Conservation (phyloP, 2,329 filamentous ascomycete species). For the Orbilia brochopaga region DNA sequence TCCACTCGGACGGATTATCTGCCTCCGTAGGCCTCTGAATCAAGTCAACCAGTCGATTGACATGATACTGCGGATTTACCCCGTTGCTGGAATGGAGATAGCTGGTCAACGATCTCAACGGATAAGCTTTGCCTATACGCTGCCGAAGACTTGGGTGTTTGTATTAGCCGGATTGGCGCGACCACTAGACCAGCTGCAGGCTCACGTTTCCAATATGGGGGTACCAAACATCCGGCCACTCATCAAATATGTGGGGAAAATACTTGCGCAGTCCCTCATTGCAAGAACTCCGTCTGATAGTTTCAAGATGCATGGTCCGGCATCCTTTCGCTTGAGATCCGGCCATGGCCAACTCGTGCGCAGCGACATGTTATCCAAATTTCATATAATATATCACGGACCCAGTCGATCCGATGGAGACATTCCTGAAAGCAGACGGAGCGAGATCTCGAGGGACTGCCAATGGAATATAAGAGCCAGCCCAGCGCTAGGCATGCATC, state of each 20-base stretch:
- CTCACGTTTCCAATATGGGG: slow-evolving; percentile 35
- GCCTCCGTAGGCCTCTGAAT: no score
- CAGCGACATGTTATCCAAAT: slow-evolving; percentile 2
- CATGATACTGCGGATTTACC: no score
- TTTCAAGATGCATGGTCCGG: slow-evolving; percentile 22
- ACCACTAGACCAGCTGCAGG: slow-evolving; percentile 30
- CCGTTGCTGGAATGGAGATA: neutral
- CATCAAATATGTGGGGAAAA: slow-evolving; percentile 16
- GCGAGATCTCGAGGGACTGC: slow-evolving; percentile 22
- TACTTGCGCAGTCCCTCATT: neutral
- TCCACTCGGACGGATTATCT: slow-evolving; percentile 41
- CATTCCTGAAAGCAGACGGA: neutral
- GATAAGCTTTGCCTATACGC: slow-evolving; percentile 9
- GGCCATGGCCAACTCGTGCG: slow-evolving; percentile 19
- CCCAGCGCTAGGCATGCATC: no score
- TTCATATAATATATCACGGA: slow-evolving; percentile 16
- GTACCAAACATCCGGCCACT: slow-evolving; percentile 15
- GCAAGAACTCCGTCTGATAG: slow-evolving; percentile 15
- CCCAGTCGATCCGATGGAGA: slow-evolving; percentile 40
- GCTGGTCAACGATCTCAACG: neutral
- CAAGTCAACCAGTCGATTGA: no score
- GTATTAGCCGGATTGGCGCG: slow-evolving; percentile 30
- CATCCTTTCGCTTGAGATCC: slow-evolving; percentile 20
- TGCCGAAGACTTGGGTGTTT: slow-evolving; percentile 2
- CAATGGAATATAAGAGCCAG: neutral